Conservation (phyloP, 768 basidiomycete species). For the Trametes coccinea region DNA sequence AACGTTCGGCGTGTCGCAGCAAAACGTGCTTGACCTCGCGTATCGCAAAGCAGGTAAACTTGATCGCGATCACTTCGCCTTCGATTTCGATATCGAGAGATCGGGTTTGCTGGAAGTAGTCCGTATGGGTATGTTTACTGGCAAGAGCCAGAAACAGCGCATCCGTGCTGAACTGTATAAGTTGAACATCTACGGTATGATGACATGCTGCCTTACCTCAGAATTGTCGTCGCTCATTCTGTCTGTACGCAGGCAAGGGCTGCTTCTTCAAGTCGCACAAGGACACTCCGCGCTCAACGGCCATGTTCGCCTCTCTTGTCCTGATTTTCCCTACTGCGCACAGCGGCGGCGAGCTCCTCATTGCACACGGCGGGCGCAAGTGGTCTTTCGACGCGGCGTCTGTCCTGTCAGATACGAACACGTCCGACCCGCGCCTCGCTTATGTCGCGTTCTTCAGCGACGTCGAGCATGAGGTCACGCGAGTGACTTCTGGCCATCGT, state of each 20-base stretch:
- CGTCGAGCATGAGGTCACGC: conserved; percentile 46
- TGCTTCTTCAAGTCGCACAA: conserved; percentile 20
- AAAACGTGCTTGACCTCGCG: conserved; percentile 42
- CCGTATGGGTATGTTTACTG: conserved; percentile 32
- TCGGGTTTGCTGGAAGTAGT: conserved; percentile 33
- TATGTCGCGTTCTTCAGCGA: conserved; percentile 48
- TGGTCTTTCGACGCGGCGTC: conserved; percentile 37
- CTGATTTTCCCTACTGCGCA: conserved; percentile 47
- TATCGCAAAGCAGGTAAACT: conserved; percentile 48
- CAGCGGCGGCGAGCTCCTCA: conserved; percentile 44
- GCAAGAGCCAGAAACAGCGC: conserved; percentile 18
- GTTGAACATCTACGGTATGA: conserved; percentile 45
- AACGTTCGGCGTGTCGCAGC: conserved; percentile 39
- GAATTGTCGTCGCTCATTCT: neutral
- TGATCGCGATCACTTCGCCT: conserved; percentile 37
- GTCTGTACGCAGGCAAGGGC: conserved; percentile 2
- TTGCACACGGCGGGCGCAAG: conserved; percentile 26
- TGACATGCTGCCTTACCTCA: neutral
- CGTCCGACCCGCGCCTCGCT: conserved; percentile 26
- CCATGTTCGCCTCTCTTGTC: conserved; percentile 48
- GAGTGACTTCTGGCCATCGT: conserved; percentile 42
- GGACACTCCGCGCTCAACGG: conserved; percentile 12
- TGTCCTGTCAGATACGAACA: conserved; percentile 11
- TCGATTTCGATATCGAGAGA: conserved; percentile 33
- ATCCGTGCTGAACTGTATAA: conserved; percentile 43